Conservation (phyloP, 768 basidiomycete species). For the Albatrellus ellisii region DNA sequence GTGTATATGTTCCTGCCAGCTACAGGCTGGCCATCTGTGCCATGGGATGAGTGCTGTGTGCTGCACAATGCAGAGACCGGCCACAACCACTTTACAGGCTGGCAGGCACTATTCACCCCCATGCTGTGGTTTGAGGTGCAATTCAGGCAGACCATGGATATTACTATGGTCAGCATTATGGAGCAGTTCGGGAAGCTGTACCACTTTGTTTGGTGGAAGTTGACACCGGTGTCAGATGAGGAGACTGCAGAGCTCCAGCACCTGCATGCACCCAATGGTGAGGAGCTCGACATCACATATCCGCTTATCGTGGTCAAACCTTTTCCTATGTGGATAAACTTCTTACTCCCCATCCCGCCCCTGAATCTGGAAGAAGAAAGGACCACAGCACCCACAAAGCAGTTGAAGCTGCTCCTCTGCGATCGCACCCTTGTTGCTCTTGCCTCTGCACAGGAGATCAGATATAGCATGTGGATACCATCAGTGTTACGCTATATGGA, state of each 20-base stretch:
- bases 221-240: constrained; percentile 28
- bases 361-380: constrained; percentile 18
- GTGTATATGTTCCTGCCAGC: constrained; percentile 45
- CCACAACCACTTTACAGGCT: constrained; percentile 1
- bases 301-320: constrained; percentile 48
- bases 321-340: constrained; percentile 40
- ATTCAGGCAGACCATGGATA: constrained; percentile 35
- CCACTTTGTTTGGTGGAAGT: constrained; percentile 46
- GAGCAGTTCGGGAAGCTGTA: constrained; percentile 30
- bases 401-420: constrained; percentile 30
- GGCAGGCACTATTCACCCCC: constrained; percentile 19
- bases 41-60: constrained; percentile 39
- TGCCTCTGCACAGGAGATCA: constrained; percentile 36
- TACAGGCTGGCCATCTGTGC: constrained; percentile 16
- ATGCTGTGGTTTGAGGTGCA: constrained; percentile 31
- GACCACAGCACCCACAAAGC: constrained; percentile 9
- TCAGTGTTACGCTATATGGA: constrained; percentile 52
- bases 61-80: constrained; percentile 2
- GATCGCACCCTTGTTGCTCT: constrained; percentile 33
- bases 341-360: constrained; percentile 34
- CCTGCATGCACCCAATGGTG: constrained; percentile 21
- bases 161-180: constrained; percentile 34
- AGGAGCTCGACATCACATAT: constrained; percentile 31
- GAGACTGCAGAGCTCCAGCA: constrained; percentile 35
- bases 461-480: constrained; percentile 46